Base-by-base conservation (phyloP, 768 basidiomycete genomes). In the Leucocoprinus birnbaumii region DNA sequence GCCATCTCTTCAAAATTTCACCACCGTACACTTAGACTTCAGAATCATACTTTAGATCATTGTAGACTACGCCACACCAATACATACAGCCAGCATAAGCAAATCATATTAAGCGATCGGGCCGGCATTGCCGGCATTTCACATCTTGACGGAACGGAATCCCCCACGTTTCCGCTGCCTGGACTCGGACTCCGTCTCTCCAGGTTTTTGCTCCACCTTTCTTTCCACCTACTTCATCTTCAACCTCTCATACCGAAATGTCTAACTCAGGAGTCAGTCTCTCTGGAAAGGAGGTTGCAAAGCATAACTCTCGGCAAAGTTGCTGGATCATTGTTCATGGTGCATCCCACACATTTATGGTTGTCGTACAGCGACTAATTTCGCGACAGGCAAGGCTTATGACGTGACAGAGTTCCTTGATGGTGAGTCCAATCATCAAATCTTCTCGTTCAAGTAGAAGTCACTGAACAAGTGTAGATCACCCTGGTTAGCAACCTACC, bases 391-490 rank as follows among this genome's bases (percentile, higher is more conserved):
- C 57, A 83, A 86, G 46, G 86, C 82, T 3, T 91, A 90, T 67
- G 89, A 91, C 59, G 88, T 89, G 5, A 88, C 89, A 0, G 86
- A 88, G 22, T 89, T 90, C 65, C 73, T 89, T 41, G 83, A 86
- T 58, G 85, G 85, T 85, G 65, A 61, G 73, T 58, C n/a, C 10
- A 10, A 14, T 40, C 6, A 13, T 48, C 11, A 22, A 13, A 11
- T 16, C 19, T 43, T 22, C 22, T 16, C 34, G 16, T 21, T 35
- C 9, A 22, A 5, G 5, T 14, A 13, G 18, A 10, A 5, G 40
- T 55, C 41, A 55, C n/a, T 21, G 6, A 42, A 25, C 31, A n/a
- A 5, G 16, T 59, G 22, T 56, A 85, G 85, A 88, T 48, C 86
- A 88, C 64, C 87, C 86, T 40, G 85, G 84, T 78, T 62, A 48